Evolutionary conservation across 495 filamentous ascomycete species (phyloP), one percentile per base, ranked within the genome.

Genomic region (Hypoxylon fuscum): DNA sequence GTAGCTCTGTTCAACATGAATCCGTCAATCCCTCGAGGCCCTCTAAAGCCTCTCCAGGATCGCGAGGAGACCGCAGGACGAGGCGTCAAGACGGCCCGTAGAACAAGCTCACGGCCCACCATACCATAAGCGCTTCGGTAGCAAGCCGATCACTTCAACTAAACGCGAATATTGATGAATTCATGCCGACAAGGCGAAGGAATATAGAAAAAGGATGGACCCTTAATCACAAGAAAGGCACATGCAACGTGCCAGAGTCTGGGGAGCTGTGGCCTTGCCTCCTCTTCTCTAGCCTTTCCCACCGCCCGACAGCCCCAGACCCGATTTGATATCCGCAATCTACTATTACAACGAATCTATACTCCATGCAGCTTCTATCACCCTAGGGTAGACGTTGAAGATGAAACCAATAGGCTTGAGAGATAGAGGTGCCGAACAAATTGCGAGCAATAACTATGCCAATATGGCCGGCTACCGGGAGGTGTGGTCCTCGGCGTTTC

Each of bases 401-500:
- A 32, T 44, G 55, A 5, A 22, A 50, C 31, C 25, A 17, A 52
- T 40, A 18, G 62, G 38, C 22, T 20, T 34, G 14, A 54, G 27
- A 35, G 27, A 40, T 35, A 35, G 31, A 18, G 29, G 20, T 43
- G 48, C 41, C 40, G 41, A 12, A 31, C 15, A 40, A 27, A 43
- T 18, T 58, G 38, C 35, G 52, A 29, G 17, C 4, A 48, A 27
- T 51, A 14, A 12, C 15, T 42, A 47, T 27, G 21, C 29, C 15
- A 51, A 20, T 47, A 45, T 14, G 40, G 40, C 34, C 20, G 54
- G 54, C 15, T 38, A 40, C 18, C 34, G 34, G 32, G 32, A 44
- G 42, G 49, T 59, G 49, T 59, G 49, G 37, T 38, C 59, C 48
- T 59, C 61, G 61, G 55, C 43, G 60, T 37, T 59, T 53, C 61